phyloP scores from a whole-genome alignment of 768 basidiomycete species.

The Auriscalpium microsporum region DNA sequence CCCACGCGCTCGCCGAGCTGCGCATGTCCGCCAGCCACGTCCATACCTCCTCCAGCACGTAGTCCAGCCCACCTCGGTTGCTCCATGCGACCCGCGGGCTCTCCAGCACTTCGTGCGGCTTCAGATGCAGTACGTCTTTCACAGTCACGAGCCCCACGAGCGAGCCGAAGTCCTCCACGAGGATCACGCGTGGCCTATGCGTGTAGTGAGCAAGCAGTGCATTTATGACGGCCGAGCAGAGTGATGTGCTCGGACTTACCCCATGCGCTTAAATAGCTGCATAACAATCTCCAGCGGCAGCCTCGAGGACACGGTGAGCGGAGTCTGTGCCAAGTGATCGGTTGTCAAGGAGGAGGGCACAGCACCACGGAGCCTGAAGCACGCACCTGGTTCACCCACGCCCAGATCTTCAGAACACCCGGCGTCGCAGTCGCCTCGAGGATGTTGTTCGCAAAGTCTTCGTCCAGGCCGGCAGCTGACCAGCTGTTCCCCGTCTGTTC shows the following conservation, averaged over 20 bases:
- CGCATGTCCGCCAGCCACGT: constrained; percentile 11
- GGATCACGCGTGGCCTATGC: constrained; percentile 85
- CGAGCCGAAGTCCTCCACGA: constrained; percentile 80
- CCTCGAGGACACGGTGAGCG: constrained; percentile 86
- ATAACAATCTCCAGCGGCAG: constrained; percentile 93
- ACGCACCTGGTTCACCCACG: constrained; percentile 91
- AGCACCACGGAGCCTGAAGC: background rate
- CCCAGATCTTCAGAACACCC: constrained; percentile 62
- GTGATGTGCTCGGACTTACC: constrained; percentile 45
- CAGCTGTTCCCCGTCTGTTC: constrained; percentile 43
- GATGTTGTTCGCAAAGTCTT: constrained; percentile 58
- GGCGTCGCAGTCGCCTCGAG: constrained; percentile 52
- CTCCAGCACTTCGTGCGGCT: constrained; percentile 8
- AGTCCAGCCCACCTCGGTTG: constrained; percentile 10
- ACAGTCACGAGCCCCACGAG: constrained; percentile 87
- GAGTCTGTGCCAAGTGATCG: constrained; percentile 50
- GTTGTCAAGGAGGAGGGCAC: background rate
- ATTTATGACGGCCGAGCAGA: background rate
- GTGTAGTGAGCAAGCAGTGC: constrained; percentile 1
- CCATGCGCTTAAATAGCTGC: constrained; percentile 97
- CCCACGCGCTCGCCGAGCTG: constrained; percentile 9
- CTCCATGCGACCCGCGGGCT: constrained; percentile 12
- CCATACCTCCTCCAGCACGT: constrained; percentile 12
- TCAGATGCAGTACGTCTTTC: constrained; percentile 91
- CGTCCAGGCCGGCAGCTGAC: constrained; percentile 51